Conservation (phyloP, 495 filamentous ascomycete genomes). For the Trichoderma erinaceum region DNA sequence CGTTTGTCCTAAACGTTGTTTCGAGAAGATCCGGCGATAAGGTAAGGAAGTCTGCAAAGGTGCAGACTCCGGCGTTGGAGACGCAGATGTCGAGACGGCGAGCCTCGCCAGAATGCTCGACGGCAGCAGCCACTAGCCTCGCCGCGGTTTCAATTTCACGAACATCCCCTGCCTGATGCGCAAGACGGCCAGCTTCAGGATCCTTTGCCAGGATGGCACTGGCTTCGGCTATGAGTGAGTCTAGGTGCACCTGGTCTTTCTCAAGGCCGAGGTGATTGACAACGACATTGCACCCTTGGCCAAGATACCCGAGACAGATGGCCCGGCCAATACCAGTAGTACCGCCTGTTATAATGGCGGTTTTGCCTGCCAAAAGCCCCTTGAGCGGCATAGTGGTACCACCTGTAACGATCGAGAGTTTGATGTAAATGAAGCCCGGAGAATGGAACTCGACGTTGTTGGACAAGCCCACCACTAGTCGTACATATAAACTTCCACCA, state of each 20-base stretch:
- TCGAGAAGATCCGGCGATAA: slow-evolving; percentile 56
- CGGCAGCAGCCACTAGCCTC: slow-evolving; percentile 50
- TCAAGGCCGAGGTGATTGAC: slow-evolving; percentile 63
- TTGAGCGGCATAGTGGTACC: slow-evolving; percentile 32
- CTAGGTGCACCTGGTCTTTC: slow-evolving; percentile 47
- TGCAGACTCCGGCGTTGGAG: slow-evolving; percentile 80
- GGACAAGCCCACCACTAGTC: not conserved
- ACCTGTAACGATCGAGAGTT: not conserved
- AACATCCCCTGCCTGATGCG: slow-evolving; percentile 61
- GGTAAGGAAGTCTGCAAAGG: slow-evolving; percentile 76
- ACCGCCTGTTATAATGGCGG: slow-evolving; percentile 70
- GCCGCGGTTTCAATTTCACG: slow-evolving; percentile 56
- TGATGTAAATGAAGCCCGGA: not conserved
- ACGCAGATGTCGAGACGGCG: slow-evolving; percentile 70
- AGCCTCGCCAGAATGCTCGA: slow-evolving; percentile 44
- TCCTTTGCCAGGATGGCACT: slow-evolving; percentile 30
- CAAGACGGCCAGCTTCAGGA: slow-evolving; percentile 42
- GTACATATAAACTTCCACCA: no score
- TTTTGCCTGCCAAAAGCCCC: slow-evolving; percentile 59
- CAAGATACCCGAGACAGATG: slow-evolving; percentile 64
- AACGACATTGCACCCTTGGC: slow-evolving; percentile 61
- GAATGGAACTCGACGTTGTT: not conserved
- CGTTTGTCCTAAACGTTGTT: slow-evolving; percentile 66
- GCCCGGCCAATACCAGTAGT: slow-evolving; percentile 73
- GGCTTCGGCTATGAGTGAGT: slow-evolving; percentile 49